Base-by-base conservation (phyloP, 441 rosid genomes). In the Eutrema salsugineum region DNA sequence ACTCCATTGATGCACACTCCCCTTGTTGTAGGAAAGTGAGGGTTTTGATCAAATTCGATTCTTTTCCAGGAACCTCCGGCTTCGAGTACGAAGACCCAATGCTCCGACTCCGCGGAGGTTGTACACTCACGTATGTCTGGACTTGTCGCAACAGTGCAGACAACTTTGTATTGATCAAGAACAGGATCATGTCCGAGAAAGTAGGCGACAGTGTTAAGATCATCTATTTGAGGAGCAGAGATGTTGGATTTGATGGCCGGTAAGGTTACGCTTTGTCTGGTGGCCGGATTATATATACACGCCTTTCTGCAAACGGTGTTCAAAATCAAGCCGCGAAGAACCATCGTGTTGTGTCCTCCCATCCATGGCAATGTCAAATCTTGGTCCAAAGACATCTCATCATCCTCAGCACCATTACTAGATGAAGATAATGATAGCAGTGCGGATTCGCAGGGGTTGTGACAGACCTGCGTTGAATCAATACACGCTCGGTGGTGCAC, bases 151-250 rank as follows among this genome's bases (percentile, higher is more conserved):
- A 6, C 1, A 30, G 6, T 64, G 35, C 69, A 64, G 0, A 64
- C 11, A 14, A 65, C 58, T 65, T 65, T 65, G 36, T 65, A 65
- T 49, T 49, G 35, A 9, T 65, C 70, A 35, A 49, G 58, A n/a
- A 65, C 40, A 28, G 16, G 54, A 30, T 44, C 54, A 2, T 62
- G 54, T 43, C 67, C 54, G 16, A 62, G 1, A 28, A 5, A 28
- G 54, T 44, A 44, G 54, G 0, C 0, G 28, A 11, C 63, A 58
- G 16, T 63, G 22, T 35, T 5, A 5, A 2, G 1, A 30, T 0
- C 28, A 6, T 30, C 2, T 22, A 38, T n/a, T n/a, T n/a, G n/a
- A n/a, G n/a, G 33, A 1, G 47, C 0, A 30, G 30, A 16, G 27
- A 46, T 16, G 17, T 11, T 27, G 17, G 67, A 16, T 63, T 43